phyloP scores from a whole-genome alignment of 129 eudicot genomes.

The Tanacetum coccineum region DNA sequence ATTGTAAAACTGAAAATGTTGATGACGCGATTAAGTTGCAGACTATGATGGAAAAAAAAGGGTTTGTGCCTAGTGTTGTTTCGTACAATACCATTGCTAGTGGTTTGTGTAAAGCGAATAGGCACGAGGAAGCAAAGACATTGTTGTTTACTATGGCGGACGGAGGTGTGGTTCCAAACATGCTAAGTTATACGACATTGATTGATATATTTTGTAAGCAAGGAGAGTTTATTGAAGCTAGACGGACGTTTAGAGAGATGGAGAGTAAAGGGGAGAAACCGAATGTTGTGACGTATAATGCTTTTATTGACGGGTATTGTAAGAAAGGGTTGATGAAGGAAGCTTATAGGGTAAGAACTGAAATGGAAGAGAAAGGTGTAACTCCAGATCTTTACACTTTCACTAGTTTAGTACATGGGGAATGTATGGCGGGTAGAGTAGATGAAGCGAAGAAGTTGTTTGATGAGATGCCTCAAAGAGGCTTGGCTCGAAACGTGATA shows the following conservation, averaged over 20 bases:
- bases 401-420: constrained; percentile 77
- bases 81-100: constrained; percentile 49
- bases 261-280: constrained; percentile 55
- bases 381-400: constrained; percentile 65
- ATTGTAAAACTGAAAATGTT: constrained; percentile 63
- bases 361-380: constrained; percentile 63
- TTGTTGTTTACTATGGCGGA: constrained; percentile 61
- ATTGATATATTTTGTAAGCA: constrained; percentile 65
- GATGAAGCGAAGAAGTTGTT: constrained; percentile 64
- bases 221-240: constrained; percentile 66
- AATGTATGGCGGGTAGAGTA: constrained; percentile 63
- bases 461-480: constrained; percentile 52
- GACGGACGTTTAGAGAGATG: constrained; percentile 51
- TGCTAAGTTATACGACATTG: constrained; percentile 50
- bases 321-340: constrained; percentile 61
- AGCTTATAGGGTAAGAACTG: constrained; percentile 48
- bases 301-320: constrained; percentile 69
- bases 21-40: constrained; percentile 59
- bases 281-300: constrained; percentile 59
- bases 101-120: constrained; percentile 51
- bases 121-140: constrained; percentile 64
- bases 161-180: constrained; percentile 47
- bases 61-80: constrained; percentile 52
- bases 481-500: constrained; percentile 41
- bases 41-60: constrained; percentile 66